Conservation (phyloP, 2,329 filamentous ascomycete genomes). For the Lachnellula hyalina region DNA sequence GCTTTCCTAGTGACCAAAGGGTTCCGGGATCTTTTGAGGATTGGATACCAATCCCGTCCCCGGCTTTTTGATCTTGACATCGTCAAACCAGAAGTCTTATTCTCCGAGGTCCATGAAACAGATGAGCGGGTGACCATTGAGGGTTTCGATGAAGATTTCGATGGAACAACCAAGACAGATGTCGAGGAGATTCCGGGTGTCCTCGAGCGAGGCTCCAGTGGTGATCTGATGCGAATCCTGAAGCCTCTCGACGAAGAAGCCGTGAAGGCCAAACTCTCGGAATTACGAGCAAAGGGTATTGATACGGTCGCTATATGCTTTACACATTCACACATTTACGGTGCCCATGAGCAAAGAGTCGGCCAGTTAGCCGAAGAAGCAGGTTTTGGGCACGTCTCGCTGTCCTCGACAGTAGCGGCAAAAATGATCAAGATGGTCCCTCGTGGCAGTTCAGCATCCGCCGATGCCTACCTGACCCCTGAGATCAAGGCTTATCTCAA, state of each 20-base stretch:
- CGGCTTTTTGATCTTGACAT: conserved; percentile 68
- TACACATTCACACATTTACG: no score
- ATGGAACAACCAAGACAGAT: conserved; percentile 40
- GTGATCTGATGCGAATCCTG: no score
- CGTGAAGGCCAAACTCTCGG: no score
- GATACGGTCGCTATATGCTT: no score
- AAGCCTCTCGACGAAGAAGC: no score
- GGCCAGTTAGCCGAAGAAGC: conserved; percentile 56
- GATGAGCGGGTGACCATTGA: conserved; percentile 67
- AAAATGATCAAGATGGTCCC: conserved; percentile 64
- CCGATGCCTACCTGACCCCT: conserved; percentile 64
- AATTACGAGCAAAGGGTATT: no score
- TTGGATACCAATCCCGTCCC: conserved; percentile 66
- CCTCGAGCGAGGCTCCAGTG: conserved; percentile 46
- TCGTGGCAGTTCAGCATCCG: conserved; percentile 59
- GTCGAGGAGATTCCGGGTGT: conserved; percentile 60
- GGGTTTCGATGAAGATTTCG: conserved; percentile 52
- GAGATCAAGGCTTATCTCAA: conserved; percentile 62
- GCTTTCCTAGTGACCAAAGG: conserved; percentile 53
- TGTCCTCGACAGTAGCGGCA: conserved; percentile 60
- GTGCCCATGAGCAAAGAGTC: conserved; percentile 34
- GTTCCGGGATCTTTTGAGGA: conserved; percentile 62
- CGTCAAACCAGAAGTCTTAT: conserved; percentile 59
- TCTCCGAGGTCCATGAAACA: conserved; percentile 62
- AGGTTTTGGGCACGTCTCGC: conserved; percentile 54